Evolutionary conservation across 1,284 basidiomycete genomes (phyloP), one percentile per base, ranked within the genome.

Genomic region (Apiotrichum laibachii): DNA sequence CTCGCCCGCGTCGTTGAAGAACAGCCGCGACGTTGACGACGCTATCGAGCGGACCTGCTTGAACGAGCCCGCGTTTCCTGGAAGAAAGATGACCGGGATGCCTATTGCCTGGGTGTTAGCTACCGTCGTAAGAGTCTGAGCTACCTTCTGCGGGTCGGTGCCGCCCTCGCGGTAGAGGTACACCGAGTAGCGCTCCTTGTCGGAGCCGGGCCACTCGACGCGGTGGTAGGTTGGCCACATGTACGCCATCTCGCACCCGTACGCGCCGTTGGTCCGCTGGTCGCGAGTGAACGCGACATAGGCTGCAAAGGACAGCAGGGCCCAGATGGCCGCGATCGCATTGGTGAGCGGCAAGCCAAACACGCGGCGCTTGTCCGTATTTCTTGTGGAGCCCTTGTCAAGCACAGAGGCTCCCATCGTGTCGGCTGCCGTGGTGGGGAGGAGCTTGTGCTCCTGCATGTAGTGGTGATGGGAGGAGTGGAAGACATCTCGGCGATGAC

Each of bases 61-160:
- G 50, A 90, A 95, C 3, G 91, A 94, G 2, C 96, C 96, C 13
- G 96, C 94, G 71, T 98, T 98, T 2, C 96, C 96, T 1, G 96
- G 96, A 21, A 99, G 88, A 79, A 99, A 99, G 33, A 99, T 81
- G 12, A 95, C 91, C 8, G 96, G 95, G 15, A 82, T 72, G 45
- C 90, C 86, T 46, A 73, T 72, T 11, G 82, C 80, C 84, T 84
- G 62, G 40, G 43, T 7, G 42, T 63, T 39, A 63, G 57, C 46
- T 33, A 37, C 8, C 19, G 8, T 37, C 1, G 16, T 37, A 39
- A n/a, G n/a, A n/a, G n/a, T 18, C 11, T 39, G 19, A 34, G 40
- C 81, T 66, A 90, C 89, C 78, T 86, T 78, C 18, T 81, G 80
- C 10, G 80, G 70, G 67, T 95, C 90, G 86, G 88, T 89, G 12